Percentiles rank a stretch among this genome's conserved stretches.
Conservation (phyloP, 768 basidiomycete genomes). For the Sarcodon aspratus region DNA sequence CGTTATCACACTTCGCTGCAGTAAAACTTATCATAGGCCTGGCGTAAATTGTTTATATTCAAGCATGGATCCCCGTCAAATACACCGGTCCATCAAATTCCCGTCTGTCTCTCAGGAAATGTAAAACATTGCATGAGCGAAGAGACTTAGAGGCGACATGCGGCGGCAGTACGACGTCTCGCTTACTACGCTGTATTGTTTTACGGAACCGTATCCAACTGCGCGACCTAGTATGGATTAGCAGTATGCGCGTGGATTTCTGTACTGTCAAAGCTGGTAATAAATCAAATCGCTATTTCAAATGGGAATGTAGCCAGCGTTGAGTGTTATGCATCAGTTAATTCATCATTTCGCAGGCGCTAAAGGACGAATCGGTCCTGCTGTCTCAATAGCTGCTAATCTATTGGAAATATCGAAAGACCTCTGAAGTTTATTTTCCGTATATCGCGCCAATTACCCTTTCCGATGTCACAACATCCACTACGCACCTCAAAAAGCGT, state of each 20-base stretch:
- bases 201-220: constrained; percentile 11
- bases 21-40: no score
- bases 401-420: constrained; percentile 22
- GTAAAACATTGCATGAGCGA: constrained; percentile 13
- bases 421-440: constrained; percentile 6
- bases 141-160: constrained; percentile 20
- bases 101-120: constrained; percentile 11
- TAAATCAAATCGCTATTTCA: constrained; percentile 22
- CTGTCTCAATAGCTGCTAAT: constrained; percentile 21
- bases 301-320: background rate
- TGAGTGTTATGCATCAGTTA: background rate
- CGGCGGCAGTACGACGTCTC: constrained; percentile 21
- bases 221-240: constrained; percentile 19
- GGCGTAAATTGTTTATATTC: no score
- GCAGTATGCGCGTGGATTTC: constrained; percentile 22
- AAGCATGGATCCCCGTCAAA: no score
- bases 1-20: no score
- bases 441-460: constrained; percentile 22
- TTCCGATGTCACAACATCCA: constrained; percentile 16
- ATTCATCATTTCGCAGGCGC: constrained; percentile 13
- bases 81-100: no score
- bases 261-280: constrained; percentile 21
- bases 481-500: constrained; percentile 12
- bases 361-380: constrained; percentile 22
- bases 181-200: constrained; percentile 22